These are phyloP conservation scores for Sclerotinia sclerotiorum DNA, from an alignment of 2,329 filamentous ascomycete species.

Conservation along the genomic window DNA sequence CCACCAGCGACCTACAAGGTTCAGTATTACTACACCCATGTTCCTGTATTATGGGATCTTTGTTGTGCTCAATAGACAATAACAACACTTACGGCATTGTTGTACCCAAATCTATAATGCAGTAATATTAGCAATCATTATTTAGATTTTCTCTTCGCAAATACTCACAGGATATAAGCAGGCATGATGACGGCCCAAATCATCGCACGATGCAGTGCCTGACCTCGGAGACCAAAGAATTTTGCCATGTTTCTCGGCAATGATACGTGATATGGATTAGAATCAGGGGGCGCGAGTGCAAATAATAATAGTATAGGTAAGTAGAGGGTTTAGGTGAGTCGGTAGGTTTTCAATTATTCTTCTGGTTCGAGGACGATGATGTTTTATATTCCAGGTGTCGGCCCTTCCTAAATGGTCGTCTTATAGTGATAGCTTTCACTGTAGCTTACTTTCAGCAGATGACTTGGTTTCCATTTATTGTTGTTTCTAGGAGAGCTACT, in stretches of 20 bases:
- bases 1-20: constrained; percentile 47
- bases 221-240: constrained; percentile 63
- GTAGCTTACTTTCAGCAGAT: not conserved
- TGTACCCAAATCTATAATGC: constrained; percentile 47
- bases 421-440: not conserved
- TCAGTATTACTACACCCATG: not conserved
- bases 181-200: constrained; percentile 63
- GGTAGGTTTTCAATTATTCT: not conserved
- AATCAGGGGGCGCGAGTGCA: not conserved
- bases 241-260: constrained; percentile 44
- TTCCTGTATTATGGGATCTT: not conserved
- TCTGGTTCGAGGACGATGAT: not conserved
- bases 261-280: not conserved
- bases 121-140: not conserved
- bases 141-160: constrained; percentile 20
- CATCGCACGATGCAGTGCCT: constrained; percentile 53
- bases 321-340: not conserved
- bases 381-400: not conserved
- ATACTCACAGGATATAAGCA: constrained; percentile 65
- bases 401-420: constrained; percentile 12
- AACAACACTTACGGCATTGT: constrained; percentile 39
- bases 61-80: not conserved
- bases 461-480: not conserved
- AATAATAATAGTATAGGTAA: constrained; percentile 2
- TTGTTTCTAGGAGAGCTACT: not conserved